Conservation (phyloP, 1,139 yeast genomes). For the Wickerhamomyces sp. region DNA sequence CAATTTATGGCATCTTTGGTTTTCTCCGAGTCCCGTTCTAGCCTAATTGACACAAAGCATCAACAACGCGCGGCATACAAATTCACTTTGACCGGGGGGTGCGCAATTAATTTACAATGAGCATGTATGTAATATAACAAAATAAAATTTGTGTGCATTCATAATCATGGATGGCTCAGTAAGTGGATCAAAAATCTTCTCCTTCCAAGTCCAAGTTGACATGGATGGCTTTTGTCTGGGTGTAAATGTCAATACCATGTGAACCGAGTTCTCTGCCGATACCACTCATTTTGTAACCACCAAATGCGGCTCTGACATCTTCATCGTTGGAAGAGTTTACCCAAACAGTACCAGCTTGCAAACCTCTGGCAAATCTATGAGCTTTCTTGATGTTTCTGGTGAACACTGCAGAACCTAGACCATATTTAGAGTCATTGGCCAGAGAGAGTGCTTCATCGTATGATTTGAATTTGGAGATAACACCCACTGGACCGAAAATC, state of each 20-base stretch:
- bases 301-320: slow-evolving; percentile 65
- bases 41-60: too few relatives aligned
- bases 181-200: slow-evolving; percentile 12
- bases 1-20: too few relatives aligned
- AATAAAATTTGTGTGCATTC: too few relatives aligned
- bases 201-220: slow-evolving; percentile 17
- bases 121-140: too few relatives aligned
- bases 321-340: slow-evolving; percentile 62
- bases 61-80: too few relatives aligned
- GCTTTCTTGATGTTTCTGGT: slow-evolving; percentile 54
- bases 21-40: too few relatives aligned
- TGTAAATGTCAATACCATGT: slow-evolving; percentile 62
- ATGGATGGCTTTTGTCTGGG: slow-evolving; percentile 49
- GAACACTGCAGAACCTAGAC: slow-evolving; percentile 73
- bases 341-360: slow-evolving; percentile 67
- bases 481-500: slow-evolving; percentile 64
- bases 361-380: slow-evolving; percentile 54
- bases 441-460: slow-evolving; percentile 59
- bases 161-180: too few relatives aligned
- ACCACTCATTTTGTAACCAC: slow-evolving; percentile 68
- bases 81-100: too few relatives aligned
- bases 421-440: slow-evolving; percentile 63
- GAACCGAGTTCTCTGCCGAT: slow-evolving; percentile 69
- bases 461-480: slow-evolving; percentile 51
- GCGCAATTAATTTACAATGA: too few relatives aligned